Conservation (phyloP, 148 eudicot genomes). For the Cornus suecica region DNA sequence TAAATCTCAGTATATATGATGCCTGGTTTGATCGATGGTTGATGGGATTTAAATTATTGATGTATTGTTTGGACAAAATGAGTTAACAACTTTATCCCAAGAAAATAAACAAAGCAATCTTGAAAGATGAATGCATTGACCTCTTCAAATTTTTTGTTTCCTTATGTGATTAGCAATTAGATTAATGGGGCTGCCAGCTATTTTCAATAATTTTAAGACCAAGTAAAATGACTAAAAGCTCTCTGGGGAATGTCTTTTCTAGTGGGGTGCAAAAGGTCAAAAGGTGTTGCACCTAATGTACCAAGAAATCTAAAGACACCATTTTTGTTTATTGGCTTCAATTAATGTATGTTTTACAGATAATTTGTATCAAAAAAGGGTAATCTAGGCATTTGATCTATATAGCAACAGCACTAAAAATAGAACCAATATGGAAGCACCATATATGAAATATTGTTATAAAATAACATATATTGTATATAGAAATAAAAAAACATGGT, state of each 20-base stretch:
- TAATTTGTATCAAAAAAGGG: too few species aligned
- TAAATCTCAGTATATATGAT: slow-evolving; percentile 8
- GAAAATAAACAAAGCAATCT: slow-evolving; percentile 5
- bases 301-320: slow-evolving; percentile 11
- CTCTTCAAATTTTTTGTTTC: slow-evolving; percentile 17
- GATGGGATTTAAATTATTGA: slow-evolving; percentile 5
- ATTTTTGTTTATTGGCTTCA: background rate
- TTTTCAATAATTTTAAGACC: background rate
- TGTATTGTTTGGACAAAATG: slow-evolving; percentile 9
- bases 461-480: too few species aligned
- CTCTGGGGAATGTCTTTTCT: slow-evolving; percentile 20
- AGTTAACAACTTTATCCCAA: slow-evolving; percentile 7
- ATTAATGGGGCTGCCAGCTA: slow-evolving; percentile 23
- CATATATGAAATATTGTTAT: too few species aligned
- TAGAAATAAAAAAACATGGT: too few species aligned
- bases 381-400: too few species aligned
- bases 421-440: too few species aligned
- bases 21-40: slow-evolving; percentile 2
- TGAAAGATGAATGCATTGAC: slow-evolving; percentile 29
- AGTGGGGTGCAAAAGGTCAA: slow-evolving; percentile 25
- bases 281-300: slow-evolving; percentile 32
- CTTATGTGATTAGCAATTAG: slow-evolving; percentile 6
- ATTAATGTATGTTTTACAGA: background rate
- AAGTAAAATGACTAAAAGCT: background rate
- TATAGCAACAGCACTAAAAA: too few species aligned